Percentiles rank a stretch among this genome's conserved stretches.
phyloP scores from a whole-genome alignment of 2,329 filamentous ascomycete species.

The Diaporthe vaccinii region DNA sequence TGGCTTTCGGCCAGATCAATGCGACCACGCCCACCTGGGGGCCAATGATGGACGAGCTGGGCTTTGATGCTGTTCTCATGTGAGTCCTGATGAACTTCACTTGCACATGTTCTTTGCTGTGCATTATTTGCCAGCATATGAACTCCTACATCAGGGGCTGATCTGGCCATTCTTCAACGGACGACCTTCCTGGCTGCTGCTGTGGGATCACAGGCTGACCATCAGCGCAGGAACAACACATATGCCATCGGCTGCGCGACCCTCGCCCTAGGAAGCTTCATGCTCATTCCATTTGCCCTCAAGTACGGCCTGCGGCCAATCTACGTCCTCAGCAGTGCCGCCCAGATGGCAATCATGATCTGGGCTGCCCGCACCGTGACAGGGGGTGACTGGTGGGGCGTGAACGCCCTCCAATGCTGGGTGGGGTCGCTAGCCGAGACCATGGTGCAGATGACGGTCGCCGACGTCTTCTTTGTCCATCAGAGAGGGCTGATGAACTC shows the following conservation, averaged over 20 bases:
- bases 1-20: slow-evolving; percentile 40
- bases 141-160: neutral
- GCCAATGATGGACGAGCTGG: slow-evolving; percentile 53
- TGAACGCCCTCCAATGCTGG: slow-evolving; percentile 59
- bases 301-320: slow-evolving; percentile 61
- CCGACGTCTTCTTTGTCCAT: slow-evolving; percentile 63
- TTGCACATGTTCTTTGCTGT: neutral
- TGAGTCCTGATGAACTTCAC: slow-evolving; percentile 41
- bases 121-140: neutral
- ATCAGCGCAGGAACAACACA: slow-evolving; percentile 52
- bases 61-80: slow-evolving; percentile 49
- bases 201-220: neutral
- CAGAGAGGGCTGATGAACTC: slow-evolving; percentile 61
- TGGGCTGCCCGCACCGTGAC: slow-evolving; percentile 60
- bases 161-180: slow-evolving; percentile 44
- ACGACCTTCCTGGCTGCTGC: neutral
- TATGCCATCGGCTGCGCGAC: slow-evolving; percentile 59
- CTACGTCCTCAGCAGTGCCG: slow-evolving; percentile 57
- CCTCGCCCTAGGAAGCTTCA: slow-evolving; percentile 55
- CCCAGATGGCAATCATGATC: slow-evolving; percentile 52
- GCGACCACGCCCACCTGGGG: slow-evolving; percentile 52
- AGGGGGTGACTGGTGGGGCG: slow-evolving; percentile 57
- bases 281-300: slow-evolving; percentile 60
- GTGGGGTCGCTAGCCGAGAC: slow-evolving; percentile 58
- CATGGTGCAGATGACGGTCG: slow-evolving; percentile 61